Evolutionary conservation across 495 filamentous ascomycete species (phyloP).

Genomic region (Staphylotrichum longicolle): DNA sequence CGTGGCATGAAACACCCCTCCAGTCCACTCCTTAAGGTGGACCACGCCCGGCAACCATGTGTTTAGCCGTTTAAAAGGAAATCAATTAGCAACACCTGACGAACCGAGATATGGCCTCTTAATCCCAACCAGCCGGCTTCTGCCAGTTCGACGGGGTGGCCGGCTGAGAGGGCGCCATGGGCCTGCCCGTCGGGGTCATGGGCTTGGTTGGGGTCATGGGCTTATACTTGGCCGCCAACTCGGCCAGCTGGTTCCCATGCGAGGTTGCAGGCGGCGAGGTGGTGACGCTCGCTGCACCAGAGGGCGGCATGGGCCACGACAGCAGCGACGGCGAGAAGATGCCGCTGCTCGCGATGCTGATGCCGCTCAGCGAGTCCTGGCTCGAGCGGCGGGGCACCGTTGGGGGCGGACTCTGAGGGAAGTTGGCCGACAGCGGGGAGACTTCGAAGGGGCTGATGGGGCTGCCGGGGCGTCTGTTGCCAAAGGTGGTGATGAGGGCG

Average conservation of each 20-base stretch:
- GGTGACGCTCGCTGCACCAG: conserved; percentile 14
- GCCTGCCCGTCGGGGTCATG: too few relatives aligned
- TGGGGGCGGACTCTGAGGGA: conserved; percentile 23
- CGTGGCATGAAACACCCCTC: too few relatives aligned
- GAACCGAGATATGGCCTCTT: too few relatives aligned
- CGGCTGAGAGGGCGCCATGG: too few relatives aligned
- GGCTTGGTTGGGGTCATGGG: conserved; percentile 3
- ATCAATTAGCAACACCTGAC: too few relatives aligned
- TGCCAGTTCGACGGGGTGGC: too few relatives aligned
- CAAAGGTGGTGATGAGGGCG: conserved; percentile 6
- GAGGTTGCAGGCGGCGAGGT: conserved; percentile 22
- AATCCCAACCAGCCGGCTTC: too few relatives aligned
- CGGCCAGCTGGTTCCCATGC: conserved; percentile 2
- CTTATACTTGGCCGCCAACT: neutral
- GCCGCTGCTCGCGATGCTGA: conserved; percentile 32
- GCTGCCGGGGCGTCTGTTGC: conserved; percentile 2
- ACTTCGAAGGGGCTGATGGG: conserved; percentile 20
- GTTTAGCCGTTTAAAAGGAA: neutral
- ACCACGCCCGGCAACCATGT: neutral
- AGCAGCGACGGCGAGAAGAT: conserved; percentile 30
- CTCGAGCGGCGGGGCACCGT: conserved; percentile 20
- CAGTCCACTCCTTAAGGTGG: too few relatives aligned
- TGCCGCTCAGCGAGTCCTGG: conserved; percentile 23
- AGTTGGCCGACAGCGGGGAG: conserved; percentile 16
- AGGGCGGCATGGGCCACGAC: conserved; percentile 32